These are phyloP conservation scores for Prinsepia uniflora DNA, from an alignment of 306 rosid species.

Conservation along the genomic window DNA sequence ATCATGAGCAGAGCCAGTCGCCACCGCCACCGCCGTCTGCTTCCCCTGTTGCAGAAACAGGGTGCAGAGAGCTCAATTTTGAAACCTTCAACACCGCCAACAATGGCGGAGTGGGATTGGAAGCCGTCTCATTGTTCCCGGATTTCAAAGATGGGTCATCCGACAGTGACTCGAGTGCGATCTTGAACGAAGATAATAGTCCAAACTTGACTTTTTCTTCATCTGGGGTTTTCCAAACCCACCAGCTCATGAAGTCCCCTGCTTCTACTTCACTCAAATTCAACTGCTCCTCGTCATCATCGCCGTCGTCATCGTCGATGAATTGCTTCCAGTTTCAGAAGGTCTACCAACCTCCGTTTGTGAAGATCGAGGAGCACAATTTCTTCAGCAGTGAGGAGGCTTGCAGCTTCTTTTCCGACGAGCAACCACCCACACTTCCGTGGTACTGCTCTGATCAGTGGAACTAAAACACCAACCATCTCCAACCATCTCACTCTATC, in stretches of 20 bases:
- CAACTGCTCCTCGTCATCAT: slow-evolving; percentile 40
- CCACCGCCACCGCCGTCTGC: slow-evolving; percentile 26
- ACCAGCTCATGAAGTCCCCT: slow-evolving; percentile 37
- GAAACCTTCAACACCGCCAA: slow-evolving; percentile 35
- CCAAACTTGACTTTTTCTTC: slow-evolving; percentile 55
- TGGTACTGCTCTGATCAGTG: slow-evolving; percentile 79
- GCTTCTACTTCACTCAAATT: slow-evolving; percentile 35
- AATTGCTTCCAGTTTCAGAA: slow-evolving; percentile 65
- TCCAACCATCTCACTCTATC: neutral
- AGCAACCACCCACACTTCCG: slow-evolving; percentile 79
- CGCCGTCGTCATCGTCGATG: slow-evolving; percentile 34
- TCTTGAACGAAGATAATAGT: slow-evolving; percentile 68
- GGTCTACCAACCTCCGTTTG: slow-evolving; percentile 51
- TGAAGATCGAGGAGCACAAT: slow-evolving; percentile 89
- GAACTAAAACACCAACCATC: slow-evolving; percentile 40
- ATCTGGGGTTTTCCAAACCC: slow-evolving; percentile 43
- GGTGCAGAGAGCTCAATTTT: slow-evolving; percentile 38
- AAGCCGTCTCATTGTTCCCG: slow-evolving; percentile 35
- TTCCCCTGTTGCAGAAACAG: slow-evolving; percentile 35
- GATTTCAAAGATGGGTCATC: slow-evolving; percentile 86
- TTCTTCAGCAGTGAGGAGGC: slow-evolving; percentile 80
- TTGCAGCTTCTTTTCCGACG: slow-evolving; percentile 83
- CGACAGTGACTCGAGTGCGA: slow-evolving; percentile 88
- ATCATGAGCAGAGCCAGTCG: slow-evolving; percentile 30
- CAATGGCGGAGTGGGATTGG: slow-evolving; percentile 19